Conservation (phyloP, 2,329 filamentous ascomycete genomes). For the Ceratocystis cacaofunesta region DNA sequence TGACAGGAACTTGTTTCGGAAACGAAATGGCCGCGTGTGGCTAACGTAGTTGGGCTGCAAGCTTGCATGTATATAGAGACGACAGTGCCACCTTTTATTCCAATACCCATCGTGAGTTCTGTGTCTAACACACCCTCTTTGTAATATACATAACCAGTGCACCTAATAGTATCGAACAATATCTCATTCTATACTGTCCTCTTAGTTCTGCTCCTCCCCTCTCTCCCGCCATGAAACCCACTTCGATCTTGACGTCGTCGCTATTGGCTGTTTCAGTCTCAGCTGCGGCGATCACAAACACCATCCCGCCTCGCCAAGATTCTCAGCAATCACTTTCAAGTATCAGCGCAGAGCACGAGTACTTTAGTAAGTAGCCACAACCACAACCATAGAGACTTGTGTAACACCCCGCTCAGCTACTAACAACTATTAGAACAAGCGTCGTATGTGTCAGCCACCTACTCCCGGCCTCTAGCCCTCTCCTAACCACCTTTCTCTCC, state of each 20-base stretch:
- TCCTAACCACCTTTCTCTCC: conserved; percentile 5
- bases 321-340: neutral
- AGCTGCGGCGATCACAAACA: neutral
- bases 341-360: neutral
- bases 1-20: neutral
- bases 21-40: neutral
- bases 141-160: too few species aligned
- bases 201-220: neutral
- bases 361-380: neutral
- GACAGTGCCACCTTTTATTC: neutral
- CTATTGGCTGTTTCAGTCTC: neutral
- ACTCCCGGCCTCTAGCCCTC: neutral
- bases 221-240: neutral
- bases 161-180: neutral
- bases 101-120: too few species aligned
- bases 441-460: conserved; percentile 5
- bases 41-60: neutral
- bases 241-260: neutral
- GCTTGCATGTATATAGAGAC: neutral
- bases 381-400: neutral
- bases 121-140: neutral
- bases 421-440: conserved; percentile 4
- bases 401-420: neutral
- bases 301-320: neutral
- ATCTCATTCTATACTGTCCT: neutral